Evolutionary conservation across 176 grass and related monocot species (phyloP).

Genomic region (Eleusine indica): DNA sequence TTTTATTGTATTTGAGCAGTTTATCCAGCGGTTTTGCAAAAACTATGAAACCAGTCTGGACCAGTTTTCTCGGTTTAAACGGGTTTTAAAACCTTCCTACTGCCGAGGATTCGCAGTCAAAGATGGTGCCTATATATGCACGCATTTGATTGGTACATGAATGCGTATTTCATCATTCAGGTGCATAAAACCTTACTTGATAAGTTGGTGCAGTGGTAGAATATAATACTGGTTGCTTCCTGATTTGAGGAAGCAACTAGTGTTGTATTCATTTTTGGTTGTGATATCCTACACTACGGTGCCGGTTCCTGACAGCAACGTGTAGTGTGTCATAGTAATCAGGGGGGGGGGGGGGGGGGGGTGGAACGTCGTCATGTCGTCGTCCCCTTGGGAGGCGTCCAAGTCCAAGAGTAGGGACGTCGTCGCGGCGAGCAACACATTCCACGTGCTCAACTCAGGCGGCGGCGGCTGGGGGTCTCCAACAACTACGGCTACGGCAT

Average conservation of each 20-base stretch:
- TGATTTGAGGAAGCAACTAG: slow-evolving; percentile 6
- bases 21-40: too few species aligned
- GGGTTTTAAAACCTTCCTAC: too few species aligned
- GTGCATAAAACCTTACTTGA: not conserved
- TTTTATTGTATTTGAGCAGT: too few species aligned
- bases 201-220: not conserved
- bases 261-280: not conserved
- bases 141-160: not conserved
- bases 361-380: not conserved
- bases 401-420: not conserved
- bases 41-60: too few species aligned
- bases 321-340: too few species aligned
- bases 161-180: not conserved
- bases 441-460: slow-evolving; percentile 50
- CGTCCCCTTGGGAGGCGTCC: not conserved
- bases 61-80: too few species aligned
- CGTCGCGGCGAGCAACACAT: slow-evolving; percentile 5
- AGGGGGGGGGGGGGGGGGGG: too few species aligned
- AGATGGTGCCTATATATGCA: too few species aligned
- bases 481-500: too few species aligned
- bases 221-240: slow-evolving; percentile 6
- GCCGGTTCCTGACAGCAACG: too few species aligned
- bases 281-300: not conserved
- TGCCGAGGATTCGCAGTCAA: too few species aligned
- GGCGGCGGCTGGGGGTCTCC: not conserved